Conservation (phyloP, 2,329 filamentous ascomycete species). For the Endocalyx cinctus region DNA sequence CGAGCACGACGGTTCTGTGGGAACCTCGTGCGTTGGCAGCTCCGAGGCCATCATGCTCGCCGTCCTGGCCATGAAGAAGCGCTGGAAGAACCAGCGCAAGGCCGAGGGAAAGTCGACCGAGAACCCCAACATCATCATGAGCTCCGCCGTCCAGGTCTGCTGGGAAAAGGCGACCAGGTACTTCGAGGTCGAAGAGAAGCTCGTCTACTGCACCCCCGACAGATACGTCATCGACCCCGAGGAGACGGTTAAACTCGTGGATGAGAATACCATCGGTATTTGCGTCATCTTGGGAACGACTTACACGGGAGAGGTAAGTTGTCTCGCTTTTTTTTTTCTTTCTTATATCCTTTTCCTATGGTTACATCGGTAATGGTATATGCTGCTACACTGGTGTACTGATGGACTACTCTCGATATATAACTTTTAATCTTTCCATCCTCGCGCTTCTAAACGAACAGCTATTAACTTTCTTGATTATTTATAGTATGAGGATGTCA, state of each 20-base stretch:
- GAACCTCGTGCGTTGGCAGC: slow-evolving; percentile 83
- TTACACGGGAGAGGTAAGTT: slow-evolving; percentile 93
- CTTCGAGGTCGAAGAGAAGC: slow-evolving; percentile 91
- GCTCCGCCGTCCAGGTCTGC: slow-evolving; percentile 90
- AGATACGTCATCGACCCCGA: slow-evolving; percentile 61
- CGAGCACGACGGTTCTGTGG: slow-evolving; percentile 62
- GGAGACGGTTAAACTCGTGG: slow-evolving; percentile 55
- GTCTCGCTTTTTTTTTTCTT: too few species aligned
- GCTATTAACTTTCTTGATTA: too few species aligned
- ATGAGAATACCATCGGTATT: slow-evolving; percentile 81
- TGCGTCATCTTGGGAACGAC: slow-evolving; percentile 88
- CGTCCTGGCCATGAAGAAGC: slow-evolving; percentile 89
- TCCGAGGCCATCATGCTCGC: slow-evolving; percentile 84
- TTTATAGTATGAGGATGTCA: slow-evolving; percentile 92
- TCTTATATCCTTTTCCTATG: too few species aligned
- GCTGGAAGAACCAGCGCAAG: slow-evolving; percentile 83
- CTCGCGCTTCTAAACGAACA: too few species aligned
- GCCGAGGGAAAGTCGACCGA: slow-evolving; percentile 77
- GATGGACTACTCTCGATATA: too few species aligned
- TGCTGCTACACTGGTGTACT: too few species aligned
- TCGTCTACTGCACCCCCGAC: slow-evolving; percentile 58
- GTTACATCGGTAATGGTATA: too few species aligned
- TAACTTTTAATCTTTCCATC: too few species aligned
- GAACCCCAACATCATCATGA: slow-evolving; percentile 91
- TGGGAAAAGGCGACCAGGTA: slow-evolving; percentile 92